Percentiles rank a stretch among this genome's conserved stretches.
These are phyloP conservation scores for Rhizomucor pusillus DNA, from an alignment of 371 early-diverging fungal species.

Conservation along the genomic window DNA sequence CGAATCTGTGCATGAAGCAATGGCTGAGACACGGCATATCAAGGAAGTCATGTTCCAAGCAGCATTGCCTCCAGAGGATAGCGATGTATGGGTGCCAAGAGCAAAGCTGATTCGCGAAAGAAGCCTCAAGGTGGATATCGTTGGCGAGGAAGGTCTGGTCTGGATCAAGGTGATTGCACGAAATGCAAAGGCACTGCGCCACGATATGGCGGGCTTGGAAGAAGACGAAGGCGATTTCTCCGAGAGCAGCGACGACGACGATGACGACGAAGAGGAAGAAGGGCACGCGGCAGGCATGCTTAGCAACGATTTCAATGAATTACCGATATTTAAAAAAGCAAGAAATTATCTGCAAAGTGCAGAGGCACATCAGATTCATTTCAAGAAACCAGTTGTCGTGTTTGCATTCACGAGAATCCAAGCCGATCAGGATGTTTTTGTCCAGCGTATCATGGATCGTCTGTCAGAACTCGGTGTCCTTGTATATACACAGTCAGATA, in stretches of 20 bases:
- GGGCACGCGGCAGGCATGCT: background rate
- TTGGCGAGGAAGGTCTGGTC: slow-evolving; percentile 42
- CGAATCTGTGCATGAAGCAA: slow-evolving; percentile 42
- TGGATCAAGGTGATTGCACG: slow-evolving; percentile 60
- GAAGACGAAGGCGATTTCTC: slow-evolving; percentile 9
- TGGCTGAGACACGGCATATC: slow-evolving; percentile 12
- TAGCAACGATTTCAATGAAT: slow-evolving; percentile 22
- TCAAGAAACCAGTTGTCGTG: slow-evolving; percentile 46
- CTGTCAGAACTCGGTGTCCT: slow-evolving; percentile 37
- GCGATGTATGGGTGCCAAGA: slow-evolving; percentile 23
- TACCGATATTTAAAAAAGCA: slow-evolving; percentile 54
- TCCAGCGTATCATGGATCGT: slow-evolving; percentile 34
- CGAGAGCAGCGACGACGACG: slow-evolving; percentile 14
- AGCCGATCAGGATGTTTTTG: slow-evolving; percentile 29
- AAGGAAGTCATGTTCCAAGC: slow-evolving; percentile 32
- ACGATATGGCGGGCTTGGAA: slow-evolving; percentile 49
- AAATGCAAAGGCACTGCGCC: slow-evolving; percentile 47
- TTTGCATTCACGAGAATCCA: slow-evolving; percentile 54
- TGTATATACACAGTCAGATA: slow-evolving; percentile 13
- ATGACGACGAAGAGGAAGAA: slow-evolving; percentile 13
- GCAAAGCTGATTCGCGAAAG: slow-evolving; percentile 26
- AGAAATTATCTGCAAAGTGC: slow-evolving; percentile 39
- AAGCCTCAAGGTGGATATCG: slow-evolving; percentile 49
- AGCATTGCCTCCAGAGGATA: slow-evolving; percentile 19
- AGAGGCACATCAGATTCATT: slow-evolving; percentile 50